Percentiles rank a stretch among this genome's conserved stretches.
These are phyloP conservation scores for Microdochium bolleyi DNA, from an alignment of 2,329 filamentous ascomycete species.

Conservation along the genomic window DNA sequence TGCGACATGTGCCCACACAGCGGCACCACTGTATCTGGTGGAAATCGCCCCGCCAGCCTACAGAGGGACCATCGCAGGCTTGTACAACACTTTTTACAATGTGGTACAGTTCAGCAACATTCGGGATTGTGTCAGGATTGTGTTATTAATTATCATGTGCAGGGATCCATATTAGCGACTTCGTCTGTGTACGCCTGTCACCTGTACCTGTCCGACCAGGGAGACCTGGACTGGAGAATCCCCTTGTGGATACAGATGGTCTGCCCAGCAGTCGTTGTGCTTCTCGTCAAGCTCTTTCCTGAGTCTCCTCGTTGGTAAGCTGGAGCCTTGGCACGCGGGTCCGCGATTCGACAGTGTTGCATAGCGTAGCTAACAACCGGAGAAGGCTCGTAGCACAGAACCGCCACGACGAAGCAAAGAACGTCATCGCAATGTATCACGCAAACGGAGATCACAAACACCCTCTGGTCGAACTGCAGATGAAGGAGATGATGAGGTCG, in stretches of 20 bases:
- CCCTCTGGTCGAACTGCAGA: conserved; percentile 29
- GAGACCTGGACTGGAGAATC: conserved; percentile 22
- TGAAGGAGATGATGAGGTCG: conserved; percentile 29
- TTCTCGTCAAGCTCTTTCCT: conserved; percentile 23
- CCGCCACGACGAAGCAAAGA: conserved; percentile 23
- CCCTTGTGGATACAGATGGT: conserved; percentile 24
- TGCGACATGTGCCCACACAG: conserved; percentile 45
- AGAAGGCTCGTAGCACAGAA: conserved; percentile 20
- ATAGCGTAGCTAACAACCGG: neutral
- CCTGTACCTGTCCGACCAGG: conserved; percentile 14
- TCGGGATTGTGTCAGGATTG: neutral
- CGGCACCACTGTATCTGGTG: conserved; percentile 51
- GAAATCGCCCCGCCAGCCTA: conserved; percentile 53
- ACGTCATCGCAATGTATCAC: conserved; percentile 30
- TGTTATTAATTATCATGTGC: neutral
- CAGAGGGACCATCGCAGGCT: conserved; percentile 49
- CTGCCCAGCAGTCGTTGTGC: conserved; percentile 18
- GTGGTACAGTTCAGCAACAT: conserved; percentile 9
- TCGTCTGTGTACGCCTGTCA: conserved; percentile 21
- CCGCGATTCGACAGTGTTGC: neutral
- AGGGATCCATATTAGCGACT: conserved; percentile 20
- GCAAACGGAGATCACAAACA: conserved; percentile 29
- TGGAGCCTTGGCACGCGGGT: neutral
- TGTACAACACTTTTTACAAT: conserved; percentile 35
- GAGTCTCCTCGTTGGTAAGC: conserved; percentile 23